Evolutionary conservation across 2,329 filamentous ascomycete species (phyloP), one percentile per base, ranked within the genome.

Genomic region (Fusarium chuoi): DNA sequence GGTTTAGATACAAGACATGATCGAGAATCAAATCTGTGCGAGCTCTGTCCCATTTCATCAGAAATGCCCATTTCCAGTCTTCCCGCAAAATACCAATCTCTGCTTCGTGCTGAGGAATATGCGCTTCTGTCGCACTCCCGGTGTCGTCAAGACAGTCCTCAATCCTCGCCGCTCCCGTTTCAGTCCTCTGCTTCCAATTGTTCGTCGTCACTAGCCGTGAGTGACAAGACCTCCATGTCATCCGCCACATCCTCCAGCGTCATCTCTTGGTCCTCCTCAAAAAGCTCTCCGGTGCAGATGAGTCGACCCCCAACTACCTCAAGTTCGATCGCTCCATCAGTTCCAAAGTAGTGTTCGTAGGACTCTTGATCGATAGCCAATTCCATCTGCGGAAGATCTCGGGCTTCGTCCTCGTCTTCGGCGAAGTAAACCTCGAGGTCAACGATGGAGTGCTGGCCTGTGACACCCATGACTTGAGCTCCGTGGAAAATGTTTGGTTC

Each of bases 391-490:
- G 79, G 81, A 17, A 83, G 54, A 20, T 76, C 61, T 0, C 69
- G 68, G 2, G 72, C 22, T 1, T 81, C 78, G 1, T 78, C 73
- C 22, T 79, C 78, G 20, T 80, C 75, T 4, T 78, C 62, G 3
- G 74, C 77, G 4, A 81, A 35, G 38, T 77, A 82, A 1, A 82
- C 70, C 36, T 81, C 79, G 20, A 83, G 65, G 48, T 82, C 80
- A 26, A 79, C 74, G 8, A 42, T 26, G 5, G 63, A 49, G 3
- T 46, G 26, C 6, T 49, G 41, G 1, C 35, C 24, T 1, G 66
- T 30, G 5, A 57, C 44, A 3, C 74, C 77, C 2, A 76, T 45
- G 2, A 82, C 41, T 18, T 80, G 63, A 18, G 79, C 80, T 33
- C 77, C 75, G 62, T 80, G 75, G 17, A 82, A 51, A 8, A 82